A percentile compares a stretch with the other conserved stretches of the same genome.
These are phyloP conservation scores for Lepidium aucheri DNA, from an alignment of 345 rosid genomes.

Conservation along the genomic window DNA sequence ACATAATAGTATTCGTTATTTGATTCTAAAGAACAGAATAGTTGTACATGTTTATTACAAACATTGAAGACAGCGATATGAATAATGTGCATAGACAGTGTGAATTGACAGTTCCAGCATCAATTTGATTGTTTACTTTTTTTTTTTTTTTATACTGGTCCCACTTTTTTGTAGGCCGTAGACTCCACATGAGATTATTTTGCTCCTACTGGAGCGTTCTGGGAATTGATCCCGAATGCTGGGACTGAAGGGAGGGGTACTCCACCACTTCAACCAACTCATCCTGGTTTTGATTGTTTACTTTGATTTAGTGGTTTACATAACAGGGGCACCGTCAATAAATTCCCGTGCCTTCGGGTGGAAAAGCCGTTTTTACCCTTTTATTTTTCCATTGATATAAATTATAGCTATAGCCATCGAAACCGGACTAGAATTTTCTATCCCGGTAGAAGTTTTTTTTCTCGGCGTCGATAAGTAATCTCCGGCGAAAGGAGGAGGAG, in stretches of 20 bases:
- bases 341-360: neutral
- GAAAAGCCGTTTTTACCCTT: slow-evolving; percentile 12
- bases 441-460: neutral
- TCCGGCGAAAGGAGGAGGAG: neutral
- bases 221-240: too few species aligned
- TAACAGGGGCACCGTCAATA: neutral
- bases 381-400: neutral
- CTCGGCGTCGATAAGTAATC: slow-evolving; percentile 9
- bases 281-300: neutral
- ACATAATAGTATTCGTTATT: slow-evolving; percentile 5
- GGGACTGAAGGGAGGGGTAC: too few species aligned
- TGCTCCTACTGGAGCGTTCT: too few species aligned
- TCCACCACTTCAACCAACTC: too few species aligned
- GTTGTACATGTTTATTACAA: neutral
- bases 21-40: neutral
- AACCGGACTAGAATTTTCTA: neutral
- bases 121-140: neutral
- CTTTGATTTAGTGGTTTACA: neutral
- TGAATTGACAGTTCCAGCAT: too few species aligned
- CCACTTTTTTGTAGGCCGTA: too few species aligned
- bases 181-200: too few species aligned
- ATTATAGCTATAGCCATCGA: neutral
- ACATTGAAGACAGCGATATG: neutral
- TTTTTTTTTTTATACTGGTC: too few species aligned
- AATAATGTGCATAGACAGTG: neutral